Evolutionary conservation across 306 rosid genomes (phyloP).

Genomic region (Rosa chinensis): DNA sequence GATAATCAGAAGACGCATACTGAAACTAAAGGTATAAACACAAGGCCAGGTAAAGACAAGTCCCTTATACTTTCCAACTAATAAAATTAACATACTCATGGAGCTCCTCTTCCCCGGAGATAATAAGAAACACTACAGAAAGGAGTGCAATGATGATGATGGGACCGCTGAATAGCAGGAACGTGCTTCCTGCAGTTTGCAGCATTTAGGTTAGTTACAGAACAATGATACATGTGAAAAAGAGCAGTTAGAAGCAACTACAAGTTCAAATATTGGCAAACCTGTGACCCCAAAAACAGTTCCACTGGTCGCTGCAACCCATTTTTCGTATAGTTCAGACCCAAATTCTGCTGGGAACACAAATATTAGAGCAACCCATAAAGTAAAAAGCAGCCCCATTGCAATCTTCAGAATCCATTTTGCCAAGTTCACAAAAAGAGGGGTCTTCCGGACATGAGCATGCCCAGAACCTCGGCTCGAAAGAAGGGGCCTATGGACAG

Average conservation of each 20-base stretch:
- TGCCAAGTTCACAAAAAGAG: constrained; percentile 31
- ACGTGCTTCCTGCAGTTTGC: constrained; percentile 58
- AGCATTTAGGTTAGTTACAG: constrained; percentile 21
- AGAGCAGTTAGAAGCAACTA: neutral
- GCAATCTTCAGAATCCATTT: constrained; percentile 53
- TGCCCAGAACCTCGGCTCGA: constrained; percentile 27
- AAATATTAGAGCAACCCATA: constrained; percentile 59
- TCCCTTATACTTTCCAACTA: neutral
- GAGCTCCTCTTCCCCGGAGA: constrained; percentile 58
- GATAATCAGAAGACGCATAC: neutral
- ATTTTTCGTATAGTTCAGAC: constrained; percentile 16
- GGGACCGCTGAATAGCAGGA: constrained; percentile 57
- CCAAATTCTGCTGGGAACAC: constrained; percentile 45
- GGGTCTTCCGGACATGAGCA: constrained; percentile 28
- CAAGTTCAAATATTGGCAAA: constrained; percentile 11
- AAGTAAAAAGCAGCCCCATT: constrained; percentile 49
- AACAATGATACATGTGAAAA: neutral
- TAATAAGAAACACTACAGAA: constrained; percentile 47
- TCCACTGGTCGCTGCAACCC: constrained; percentile 27
- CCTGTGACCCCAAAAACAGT: constrained; percentile 65
- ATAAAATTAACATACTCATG: constrained; percentile 46
- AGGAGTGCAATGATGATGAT: constrained; percentile 65
- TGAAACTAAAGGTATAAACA: neutral
- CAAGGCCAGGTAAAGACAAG: neutral
- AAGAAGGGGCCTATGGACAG: constrained; percentile 49